Evolutionary conservation across 2,329 filamentous ascomycete species (phyloP).

Genomic region (Dryadomyces quercivorus): DNA sequence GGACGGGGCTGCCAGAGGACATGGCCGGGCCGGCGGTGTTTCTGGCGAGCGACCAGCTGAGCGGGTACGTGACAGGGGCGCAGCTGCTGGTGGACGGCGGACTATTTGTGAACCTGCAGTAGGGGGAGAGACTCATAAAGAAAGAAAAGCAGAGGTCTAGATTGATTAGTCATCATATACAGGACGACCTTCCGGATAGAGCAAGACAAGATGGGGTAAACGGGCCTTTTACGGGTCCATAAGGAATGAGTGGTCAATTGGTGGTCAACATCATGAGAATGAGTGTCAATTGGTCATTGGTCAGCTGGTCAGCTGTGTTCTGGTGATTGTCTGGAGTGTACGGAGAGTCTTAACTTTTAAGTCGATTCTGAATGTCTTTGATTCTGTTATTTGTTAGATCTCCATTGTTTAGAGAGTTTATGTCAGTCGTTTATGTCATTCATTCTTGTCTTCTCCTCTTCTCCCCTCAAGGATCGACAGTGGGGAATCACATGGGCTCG

Average conservation of each 20-base stretch:
- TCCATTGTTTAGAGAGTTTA: background rate
- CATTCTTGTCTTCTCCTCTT: background rate
- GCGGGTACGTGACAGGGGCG: constrained; percentile 53
- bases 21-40: constrained; percentile 62
- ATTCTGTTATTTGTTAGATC: background rate
- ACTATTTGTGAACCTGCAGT: constrained; percentile 58
- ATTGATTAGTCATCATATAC: background rate
- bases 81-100: constrained; percentile 64
- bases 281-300: too few relatives aligned
- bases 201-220: background rate
- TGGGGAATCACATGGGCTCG: background rate
- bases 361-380: background rate
- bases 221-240: too few relatives aligned
- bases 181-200: background rate
- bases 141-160: background rate
- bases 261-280: too few relatives aligned
- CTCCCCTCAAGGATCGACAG: background rate
- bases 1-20: constrained; percentile 48
- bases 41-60: constrained; percentile 52
- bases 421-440: background rate
- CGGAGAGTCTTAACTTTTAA: too few relatives aligned
- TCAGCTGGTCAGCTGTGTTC: too few relatives aligned
- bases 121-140: background rate
- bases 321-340: too few relatives aligned
- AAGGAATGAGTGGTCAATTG: too few relatives aligned